These are phyloP conservation scores for Naganishia onofrii DNA, from an alignment of 768 basidiomycete genomes.

Conservation along the genomic window DNA sequence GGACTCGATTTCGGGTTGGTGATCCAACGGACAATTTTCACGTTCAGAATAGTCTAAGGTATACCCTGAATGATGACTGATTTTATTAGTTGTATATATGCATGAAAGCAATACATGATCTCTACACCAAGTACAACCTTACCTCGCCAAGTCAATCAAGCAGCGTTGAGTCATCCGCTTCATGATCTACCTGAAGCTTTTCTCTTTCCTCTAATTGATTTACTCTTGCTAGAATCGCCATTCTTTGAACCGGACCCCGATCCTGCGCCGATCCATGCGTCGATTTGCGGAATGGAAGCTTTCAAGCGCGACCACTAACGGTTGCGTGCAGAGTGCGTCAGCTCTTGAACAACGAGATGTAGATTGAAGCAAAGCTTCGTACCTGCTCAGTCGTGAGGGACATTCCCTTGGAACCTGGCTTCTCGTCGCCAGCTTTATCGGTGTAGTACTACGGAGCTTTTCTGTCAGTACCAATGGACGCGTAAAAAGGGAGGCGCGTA, in stretches of 20 bases:
- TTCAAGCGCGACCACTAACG: constrained; percentile 3
- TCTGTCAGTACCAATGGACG: background rate
- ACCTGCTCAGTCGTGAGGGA: constrained; percentile 44
- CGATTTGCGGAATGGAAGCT: constrained; percentile 13
- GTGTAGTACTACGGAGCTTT: constrained; percentile 39
- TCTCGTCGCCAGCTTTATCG: constrained; percentile 46
- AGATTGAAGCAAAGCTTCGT: constrained; percentile 6
- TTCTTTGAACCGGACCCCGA: constrained; percentile 1
- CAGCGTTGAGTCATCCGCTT: background rate
- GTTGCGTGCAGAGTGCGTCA: background rate
- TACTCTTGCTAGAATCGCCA: background rate
- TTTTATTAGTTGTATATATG: background rate
- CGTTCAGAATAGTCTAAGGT: background rate
- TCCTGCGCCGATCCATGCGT: constrained; percentile 2
- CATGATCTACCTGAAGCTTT: constrained; percentile 5
- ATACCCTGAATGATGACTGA: background rate
- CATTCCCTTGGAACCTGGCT: constrained; percentile 48
- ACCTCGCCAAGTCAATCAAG: background rate
- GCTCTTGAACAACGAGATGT: background rate
- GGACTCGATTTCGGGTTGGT: background rate
- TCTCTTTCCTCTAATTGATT: constrained; percentile 1
- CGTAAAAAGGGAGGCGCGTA: background rate
- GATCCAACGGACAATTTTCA: background rate
- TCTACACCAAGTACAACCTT: background rate
- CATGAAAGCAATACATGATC: background rate